Base-by-base conservation (phyloP, 106 monocot species). In the Triglochin maritima region DNA sequence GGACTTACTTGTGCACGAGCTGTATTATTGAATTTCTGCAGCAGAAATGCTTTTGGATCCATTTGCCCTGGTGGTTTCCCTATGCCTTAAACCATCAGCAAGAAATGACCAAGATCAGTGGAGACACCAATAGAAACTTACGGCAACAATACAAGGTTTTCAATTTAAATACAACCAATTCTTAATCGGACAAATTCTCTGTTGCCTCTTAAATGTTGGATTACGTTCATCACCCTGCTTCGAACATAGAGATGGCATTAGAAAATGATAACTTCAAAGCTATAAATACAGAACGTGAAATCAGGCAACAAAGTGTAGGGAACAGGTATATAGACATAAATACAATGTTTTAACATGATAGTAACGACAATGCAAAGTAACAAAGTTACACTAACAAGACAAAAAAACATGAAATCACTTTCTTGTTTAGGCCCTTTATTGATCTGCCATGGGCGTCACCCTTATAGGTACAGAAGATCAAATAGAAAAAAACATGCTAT, bases 41-140 rank as follows among this genome's bases (percentile, higher is more conserved):
- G 84, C 47, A 89, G 65, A 76, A 86, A 92, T 49, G 98, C 92
- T 70, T 84, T 98, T 2, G 98, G 98, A 82, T 98, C 98, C 98
- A 98, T 98, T 66, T 92, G 98, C 7, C 98, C 98, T n/a, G 92
- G 86, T 66, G 98, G 98, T 69, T 82, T 82, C 60, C 98, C 98
- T 29, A 98, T 98, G 53, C 95, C 95, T 95, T 60, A 42, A 71
- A 87, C 29, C 44, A 82, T 52, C 66, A 15, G 44, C 48, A 60
- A 44, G 50, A 47, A 29, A 29, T 29, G 29, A 29, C 29, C 29
- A 29, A 29, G 29, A 29, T 29, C 29, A 29, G 29, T 29, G 29
- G 29, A 29, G 29, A 29, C 29, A 29, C 29, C 29, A 47, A 64
- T 48, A 64, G 14, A 44, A 64, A 48, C 6, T 48, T 3, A 5